A percentile compares a stretch with the other conserved stretches of the same genome.
Conservation (phyloP, 257 asterid genomes). For the Penstemon eatonii region DNA sequence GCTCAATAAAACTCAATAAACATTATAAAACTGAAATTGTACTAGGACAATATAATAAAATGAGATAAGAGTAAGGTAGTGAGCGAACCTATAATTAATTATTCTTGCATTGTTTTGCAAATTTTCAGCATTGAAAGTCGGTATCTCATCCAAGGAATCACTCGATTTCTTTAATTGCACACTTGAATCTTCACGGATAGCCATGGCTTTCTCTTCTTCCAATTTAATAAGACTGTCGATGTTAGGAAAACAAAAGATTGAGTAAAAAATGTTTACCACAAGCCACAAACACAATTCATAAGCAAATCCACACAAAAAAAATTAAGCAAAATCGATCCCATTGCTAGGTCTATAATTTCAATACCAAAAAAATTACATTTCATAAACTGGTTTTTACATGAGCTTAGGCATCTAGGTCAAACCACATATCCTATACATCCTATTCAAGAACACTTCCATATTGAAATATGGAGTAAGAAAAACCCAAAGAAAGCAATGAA, state of each 20-base stretch:
- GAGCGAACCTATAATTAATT: conserved; percentile 64
- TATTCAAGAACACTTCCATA: background rate
- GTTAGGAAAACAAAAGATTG: background rate
- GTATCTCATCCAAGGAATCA: conserved; percentile 54
- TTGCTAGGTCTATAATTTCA: too few relatives aligned
- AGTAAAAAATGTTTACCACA: background rate
- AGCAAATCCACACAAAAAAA: background rate
- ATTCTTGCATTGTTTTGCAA: conserved; percentile 68
- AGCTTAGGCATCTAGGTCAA: background rate
- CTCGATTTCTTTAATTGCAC: conserved; percentile 47
- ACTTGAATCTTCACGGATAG: conserved; percentile 51
- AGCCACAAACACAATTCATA: conserved; percentile 10
- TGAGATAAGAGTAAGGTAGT: conserved; percentile 1
- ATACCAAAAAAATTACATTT: background rate
- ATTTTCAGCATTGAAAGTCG: conserved; percentile 69
- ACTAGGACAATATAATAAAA: background rate
- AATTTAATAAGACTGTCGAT: conserved; percentile 22
- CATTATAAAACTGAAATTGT: background rate
- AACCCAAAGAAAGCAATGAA: background rate
- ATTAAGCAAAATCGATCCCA: background rate
- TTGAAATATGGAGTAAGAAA: too few relatives aligned
- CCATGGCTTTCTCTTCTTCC: conserved; percentile 46
- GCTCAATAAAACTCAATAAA: background rate
- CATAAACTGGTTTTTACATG: background rate
- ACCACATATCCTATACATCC: background rate